Percentiles rank a stretch among this genome's conserved stretches.
Evolutionary conservation across 768 basidiomycete species (phyloP).

Genomic region (Botryobasidium botryosum): DNA sequence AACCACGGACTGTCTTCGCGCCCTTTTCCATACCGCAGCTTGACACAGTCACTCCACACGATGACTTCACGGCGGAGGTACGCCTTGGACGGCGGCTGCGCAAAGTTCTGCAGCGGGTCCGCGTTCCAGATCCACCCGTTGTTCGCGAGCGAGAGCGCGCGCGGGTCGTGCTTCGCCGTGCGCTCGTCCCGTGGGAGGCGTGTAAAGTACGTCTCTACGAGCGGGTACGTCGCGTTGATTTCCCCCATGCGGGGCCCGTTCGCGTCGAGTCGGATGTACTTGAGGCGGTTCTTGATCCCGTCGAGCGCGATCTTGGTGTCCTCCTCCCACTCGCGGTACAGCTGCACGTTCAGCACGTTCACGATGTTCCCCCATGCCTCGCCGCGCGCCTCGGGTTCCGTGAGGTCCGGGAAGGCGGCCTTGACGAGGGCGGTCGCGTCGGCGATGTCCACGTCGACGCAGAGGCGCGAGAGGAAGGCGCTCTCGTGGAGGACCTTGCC

Average conservation of each 20-base stretch:
- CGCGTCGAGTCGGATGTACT: slow-evolving; percentile 63
- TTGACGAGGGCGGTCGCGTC: slow-evolving; percentile 60
- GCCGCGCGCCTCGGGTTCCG: slow-evolving; percentile 35
- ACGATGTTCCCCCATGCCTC: slow-evolving; percentile 63
- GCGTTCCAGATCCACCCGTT: slow-evolving; percentile 99
- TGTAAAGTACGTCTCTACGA: slow-evolving; percentile 89
- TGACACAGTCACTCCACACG: slow-evolving; percentile 96
- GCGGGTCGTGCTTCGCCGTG: slow-evolving; percentile 29
- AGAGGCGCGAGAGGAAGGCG: slow-evolving; percentile 46
- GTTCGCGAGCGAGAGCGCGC: slow-evolving; percentile 71
- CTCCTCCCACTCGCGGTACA: slow-evolving; percentile 75
- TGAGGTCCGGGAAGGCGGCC: slow-evolving; percentile 40
- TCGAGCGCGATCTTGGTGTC: slow-evolving; percentile 62
- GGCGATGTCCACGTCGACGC: slow-evolving; percentile 41
- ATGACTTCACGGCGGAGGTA: slow-evolving; percentile 94
- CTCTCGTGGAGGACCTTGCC: slow-evolving; percentile 42
- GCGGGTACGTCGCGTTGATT: slow-evolving; percentile 60
- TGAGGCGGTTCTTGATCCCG: slow-evolving; percentile 56
- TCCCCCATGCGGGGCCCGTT: slow-evolving; percentile 73
- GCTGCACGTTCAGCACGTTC: slow-evolving; percentile 73
- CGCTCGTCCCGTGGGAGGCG: slow-evolving; percentile 35
- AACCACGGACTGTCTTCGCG: slow-evolving; percentile 82
- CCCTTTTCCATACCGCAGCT: slow-evolving; percentile 77
- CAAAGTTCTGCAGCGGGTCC: slow-evolving; percentile 88
- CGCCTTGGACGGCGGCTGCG: slow-evolving; percentile 77